Evolutionary conservation across 1,284 basidiomycete genomes (phyloP).

Genomic region (Vanrija humicola): DNA sequence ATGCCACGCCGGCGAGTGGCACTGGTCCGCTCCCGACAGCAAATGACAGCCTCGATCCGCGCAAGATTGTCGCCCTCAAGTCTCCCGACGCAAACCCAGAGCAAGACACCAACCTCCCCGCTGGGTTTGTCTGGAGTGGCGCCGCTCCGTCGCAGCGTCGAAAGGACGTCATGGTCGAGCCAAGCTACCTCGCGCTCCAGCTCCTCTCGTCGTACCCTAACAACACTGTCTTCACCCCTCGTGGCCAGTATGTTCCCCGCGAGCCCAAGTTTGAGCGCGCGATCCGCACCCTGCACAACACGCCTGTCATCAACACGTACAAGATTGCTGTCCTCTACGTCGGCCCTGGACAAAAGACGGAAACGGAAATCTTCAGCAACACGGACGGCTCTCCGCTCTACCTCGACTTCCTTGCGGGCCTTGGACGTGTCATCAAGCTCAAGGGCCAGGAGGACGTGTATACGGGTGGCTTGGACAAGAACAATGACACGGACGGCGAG

Average conservation of each 20-base stretch:
- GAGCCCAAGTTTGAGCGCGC: constrained; percentile 59
- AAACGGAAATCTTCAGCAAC: constrained; percentile 84
- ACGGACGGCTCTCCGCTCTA: constrained; percentile 91
- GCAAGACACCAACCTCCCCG: constrained; percentile 3
- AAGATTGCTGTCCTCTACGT: constrained; percentile 97
- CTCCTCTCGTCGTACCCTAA: constrained; percentile 71
- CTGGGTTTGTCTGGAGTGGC: constrained; percentile 70
- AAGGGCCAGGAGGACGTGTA: constrained; percentile 91
- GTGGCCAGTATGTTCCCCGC: constrained; percentile 51
- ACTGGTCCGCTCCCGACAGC: not conserved
- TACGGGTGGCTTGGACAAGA: constrained; percentile 80
- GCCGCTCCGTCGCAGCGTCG: constrained; percentile 79
- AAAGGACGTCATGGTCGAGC: constrained; percentile 79
- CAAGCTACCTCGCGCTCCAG: constrained; percentile 81
- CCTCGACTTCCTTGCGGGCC: constrained; percentile 81
- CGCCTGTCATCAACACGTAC: constrained; percentile 95
- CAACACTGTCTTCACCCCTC: constrained; percentile 42
- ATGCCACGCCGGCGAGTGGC: not conserved
- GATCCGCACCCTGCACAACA: constrained; percentile 71
- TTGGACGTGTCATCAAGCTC: constrained; percentile 86
- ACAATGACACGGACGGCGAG: constrained; percentile 74
- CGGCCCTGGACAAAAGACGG: constrained; percentile 80
- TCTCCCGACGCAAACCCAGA: not conserved
- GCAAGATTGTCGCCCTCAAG: constrained; percentile 4
- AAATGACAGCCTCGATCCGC: not conserved